A percentile compares a stretch with the other conserved stretches of the same genome.
Conservation (phyloP, 768 basidiomycete genomes). For the Tricholoma saponaceum region DNA sequence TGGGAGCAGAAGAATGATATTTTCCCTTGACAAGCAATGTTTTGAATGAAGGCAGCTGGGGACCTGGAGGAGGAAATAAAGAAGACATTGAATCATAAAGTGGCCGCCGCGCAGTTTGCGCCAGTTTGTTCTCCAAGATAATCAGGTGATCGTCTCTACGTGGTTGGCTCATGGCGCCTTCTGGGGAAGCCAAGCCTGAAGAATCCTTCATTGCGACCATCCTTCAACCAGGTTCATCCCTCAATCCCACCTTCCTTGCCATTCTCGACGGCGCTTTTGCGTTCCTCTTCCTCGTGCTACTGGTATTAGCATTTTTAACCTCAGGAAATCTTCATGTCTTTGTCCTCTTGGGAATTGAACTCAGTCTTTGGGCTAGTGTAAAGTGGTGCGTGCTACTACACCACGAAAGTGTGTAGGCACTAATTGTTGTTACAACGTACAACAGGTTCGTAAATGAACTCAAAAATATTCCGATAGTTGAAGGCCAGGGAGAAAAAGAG, state of each 20-base stretch:
- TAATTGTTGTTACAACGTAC: slow-evolving; percentile 12
- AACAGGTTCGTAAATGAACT: slow-evolving; percentile 68
- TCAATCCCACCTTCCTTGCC: slow-evolving; percentile 66
- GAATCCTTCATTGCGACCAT: slow-evolving; percentile 50
- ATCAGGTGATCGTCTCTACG: too few species aligned
- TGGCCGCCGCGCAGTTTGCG: not conserved
- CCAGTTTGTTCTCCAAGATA: not conserved
- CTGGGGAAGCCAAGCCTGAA: not conserved
- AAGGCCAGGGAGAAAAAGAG: slow-evolving; percentile 10
- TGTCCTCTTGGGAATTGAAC: slow-evolving; percentile 58
- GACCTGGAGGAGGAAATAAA: slow-evolving; percentile 30
- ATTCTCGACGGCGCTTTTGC: slow-evolving; percentile 60
- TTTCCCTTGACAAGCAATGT: slow-evolving; percentile 60
- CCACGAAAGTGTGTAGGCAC: not conserved
- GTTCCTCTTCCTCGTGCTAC: slow-evolving; percentile 54
- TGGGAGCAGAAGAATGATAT: slow-evolving; percentile 64
- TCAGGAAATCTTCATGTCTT: slow-evolving; percentile 66
- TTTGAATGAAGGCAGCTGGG: slow-evolving; percentile 49
- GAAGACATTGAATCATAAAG: slow-evolving; percentile 5
- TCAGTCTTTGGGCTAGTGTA: slow-evolving; percentile 71
- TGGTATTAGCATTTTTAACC: slow-evolving; percentile 56
- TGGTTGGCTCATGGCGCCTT: not conserved
- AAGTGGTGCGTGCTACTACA: slow-evolving; percentile 57
- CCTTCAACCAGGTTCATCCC: slow-evolving; percentile 70
- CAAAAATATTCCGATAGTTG: slow-evolving; percentile 27